Evolutionary conservation across 768 basidiomycete species (phyloP), one percentile per base, ranked within the genome.

Genomic region (Boletus subcaerulescens): DNA sequence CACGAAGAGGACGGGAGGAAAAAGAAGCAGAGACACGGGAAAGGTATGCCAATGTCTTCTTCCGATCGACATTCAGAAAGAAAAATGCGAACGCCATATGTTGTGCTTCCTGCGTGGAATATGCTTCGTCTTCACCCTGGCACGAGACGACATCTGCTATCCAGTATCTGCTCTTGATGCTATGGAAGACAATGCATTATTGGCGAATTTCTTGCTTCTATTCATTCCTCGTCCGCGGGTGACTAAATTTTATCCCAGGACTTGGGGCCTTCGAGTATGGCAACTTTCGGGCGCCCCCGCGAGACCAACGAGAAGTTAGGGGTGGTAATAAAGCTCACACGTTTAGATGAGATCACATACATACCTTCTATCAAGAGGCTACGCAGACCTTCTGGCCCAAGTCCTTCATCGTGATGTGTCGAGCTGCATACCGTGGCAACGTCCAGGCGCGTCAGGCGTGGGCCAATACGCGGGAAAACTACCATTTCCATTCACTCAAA

Each of bases 291-390:
- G 80, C 80, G 20, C 82, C 85, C 20, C 87, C 86, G 0, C 82
- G 78, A 64, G 84, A 84, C 32, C 74, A 82, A 53, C 82, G 81
- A 57, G 84, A 88, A 57, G 62, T 86, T 48, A 86, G 80, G 69
- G 79, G 80, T 55, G 87, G 87, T 44, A 89, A 89, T 67, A 80
- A 81, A 71, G 85, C 87, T 38, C 74, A 77, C 72, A 86, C 86
- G 18, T 89, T 88, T 75, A 84, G 77, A 73, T 78, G 78, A 71
- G 48, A 48, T 58, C 52, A 46, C 43, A 51, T 54, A 44, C 48
- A 48, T 55, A 50, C 44, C 50, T 55, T 42, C 44, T 43, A 49
- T 53, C 52, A 24, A 40, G 50, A 54, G 35, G 51, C 46, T 45
- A 29, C 22, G 17, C 50, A 41, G 50, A 24, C 29, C 35, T 55